Evolutionary conservation across 257 asterid species (phyloP).

Genomic region (Primulina tabacum): DNA sequence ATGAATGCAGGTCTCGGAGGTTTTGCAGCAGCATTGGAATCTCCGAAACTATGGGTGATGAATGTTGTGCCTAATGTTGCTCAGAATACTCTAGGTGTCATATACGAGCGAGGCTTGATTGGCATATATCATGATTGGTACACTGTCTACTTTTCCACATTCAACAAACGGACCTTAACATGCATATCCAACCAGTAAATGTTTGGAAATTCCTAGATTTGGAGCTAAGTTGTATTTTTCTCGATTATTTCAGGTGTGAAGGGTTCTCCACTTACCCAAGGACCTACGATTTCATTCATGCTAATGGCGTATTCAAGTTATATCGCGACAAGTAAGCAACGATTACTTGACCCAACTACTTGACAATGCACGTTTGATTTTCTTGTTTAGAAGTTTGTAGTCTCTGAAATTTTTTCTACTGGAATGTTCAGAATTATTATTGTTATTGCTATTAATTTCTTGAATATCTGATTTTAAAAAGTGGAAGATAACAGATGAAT

Average conservation of each 20-base stretch:
- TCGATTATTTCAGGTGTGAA: conserved; percentile 64
- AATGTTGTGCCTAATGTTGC: conserved; percentile 80
- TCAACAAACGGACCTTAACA: not conserved
- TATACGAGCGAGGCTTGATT: conserved; percentile 81
- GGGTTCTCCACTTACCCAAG: conserved; percentile 95
- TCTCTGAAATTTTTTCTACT: not conserved
- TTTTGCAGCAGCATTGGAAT: conserved; percentile 83
- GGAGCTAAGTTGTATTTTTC: conserved; percentile 14
- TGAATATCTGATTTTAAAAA: not conserved
- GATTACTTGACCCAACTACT: not conserved
- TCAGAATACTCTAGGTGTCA: conserved; percentile 59
- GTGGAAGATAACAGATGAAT: not conserved
- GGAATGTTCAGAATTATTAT: not conserved
- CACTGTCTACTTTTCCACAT: conserved; percentile 6
- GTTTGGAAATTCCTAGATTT: conserved; percentile 11
- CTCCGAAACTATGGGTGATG: conserved; percentile 88
- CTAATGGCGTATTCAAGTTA: conserved; percentile 62
- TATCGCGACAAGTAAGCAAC: conserved; percentile 70
- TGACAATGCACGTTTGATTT: conserved; percentile 5
- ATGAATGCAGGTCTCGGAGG: conserved; percentile 95
- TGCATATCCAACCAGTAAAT: not conserved
- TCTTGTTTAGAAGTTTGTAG: not conserved
- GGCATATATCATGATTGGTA: conserved; percentile 97
- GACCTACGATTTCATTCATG: conserved; percentile 86
- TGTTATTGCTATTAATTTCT: too few species aligned